These are phyloP conservation scores for Paecilomyces niveus DNA, from an alignment of 2,329 filamentous ascomycete genomes.

Conservation along the genomic window DNA sequence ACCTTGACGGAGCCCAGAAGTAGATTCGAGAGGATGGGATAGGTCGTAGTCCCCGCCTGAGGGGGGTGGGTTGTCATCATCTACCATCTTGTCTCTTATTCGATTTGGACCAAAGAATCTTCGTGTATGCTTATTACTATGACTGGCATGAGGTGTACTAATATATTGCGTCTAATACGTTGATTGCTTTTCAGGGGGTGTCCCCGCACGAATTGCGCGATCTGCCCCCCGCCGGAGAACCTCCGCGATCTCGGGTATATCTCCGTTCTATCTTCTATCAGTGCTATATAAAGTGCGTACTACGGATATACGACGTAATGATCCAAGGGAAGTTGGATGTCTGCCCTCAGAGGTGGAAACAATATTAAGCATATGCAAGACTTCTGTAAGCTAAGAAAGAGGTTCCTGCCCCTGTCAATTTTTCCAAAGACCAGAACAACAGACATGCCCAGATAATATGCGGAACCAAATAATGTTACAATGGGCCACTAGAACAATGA, in stretches of 20 bases:
- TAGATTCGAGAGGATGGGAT: slow-evolving; percentile 43
- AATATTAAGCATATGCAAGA: no score
- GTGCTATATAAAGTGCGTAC: neutral
- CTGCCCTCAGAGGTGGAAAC: no score
- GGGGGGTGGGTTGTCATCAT: neutral
- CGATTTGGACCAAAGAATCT: neutral
- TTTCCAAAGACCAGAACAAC: no score
- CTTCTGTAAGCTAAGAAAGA: no score
- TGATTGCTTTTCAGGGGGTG: neutral
- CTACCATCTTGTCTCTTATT: neutral
- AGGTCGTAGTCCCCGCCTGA: slow-evolving; percentile 50
- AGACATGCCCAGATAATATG: no score
- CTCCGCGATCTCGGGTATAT: slow-evolving; percentile 3
- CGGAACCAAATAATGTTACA: neutral
- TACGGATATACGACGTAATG: neutral
- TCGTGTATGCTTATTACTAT: neutral
- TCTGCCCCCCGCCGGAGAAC: neutral
- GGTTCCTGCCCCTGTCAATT: no score
- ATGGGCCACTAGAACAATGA: neutral
- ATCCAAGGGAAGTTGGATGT: no score
- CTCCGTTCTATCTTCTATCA: neutral
- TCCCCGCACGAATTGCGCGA: neutral
- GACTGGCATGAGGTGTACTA: neutral
- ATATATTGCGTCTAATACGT: neutral
- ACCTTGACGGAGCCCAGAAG: slow-evolving; percentile 54